Evolutionary conservation across 2,329 filamentous ascomycete genomes (phyloP), one percentile per base, ranked within the genome.

Genomic region (Epichloe coenophiala): DNA sequence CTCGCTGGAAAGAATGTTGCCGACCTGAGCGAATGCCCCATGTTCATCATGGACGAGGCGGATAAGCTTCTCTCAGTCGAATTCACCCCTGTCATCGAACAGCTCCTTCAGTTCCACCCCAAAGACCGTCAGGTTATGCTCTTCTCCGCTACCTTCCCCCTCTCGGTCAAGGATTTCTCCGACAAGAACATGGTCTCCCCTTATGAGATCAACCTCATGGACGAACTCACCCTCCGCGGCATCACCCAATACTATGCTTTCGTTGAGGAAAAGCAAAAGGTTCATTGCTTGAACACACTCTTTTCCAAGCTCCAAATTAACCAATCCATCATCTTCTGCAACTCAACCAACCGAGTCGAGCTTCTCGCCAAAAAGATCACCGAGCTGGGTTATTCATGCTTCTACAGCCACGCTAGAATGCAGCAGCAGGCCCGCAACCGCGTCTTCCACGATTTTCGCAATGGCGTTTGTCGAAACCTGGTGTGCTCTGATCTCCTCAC

Each of bases 271-370:
- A 96, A 96, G 73, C 88, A 96, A 66, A 98, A 98, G 72, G 93
- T 98, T 19, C 94, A 98, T 72, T 98, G 93, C 68, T 73, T 98
- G 57, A 98, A 98, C 74, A 98, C 93, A 0, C 83, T 98, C 56
- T 98, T 98, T 75, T 96, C 90, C 60, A 95, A 96, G 71, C 81
- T 98, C 15, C 91, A 98, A 70, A 98, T 98, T 73, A 98, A 98
- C 72, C 93, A 98, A 74, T 98, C 94, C 55, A 98, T 98, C 73
- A 98, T 98, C 66, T 98, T 98, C 74, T 98, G 93, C 73, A 98
- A 98, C 71, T 98, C 93, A 40, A 98, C 93, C 49, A 97, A 97
- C 68, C 88, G 93, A 57, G 93, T 98, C 54, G 93, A 98, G 70
- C 77, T 98, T 49, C 80, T 98, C 27, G 93, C 93, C 47, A 98